Base-by-base conservation (phyloP, 1,139 yeast genomes). In the Nakaseomyces kungkrabaensis region DNA sequence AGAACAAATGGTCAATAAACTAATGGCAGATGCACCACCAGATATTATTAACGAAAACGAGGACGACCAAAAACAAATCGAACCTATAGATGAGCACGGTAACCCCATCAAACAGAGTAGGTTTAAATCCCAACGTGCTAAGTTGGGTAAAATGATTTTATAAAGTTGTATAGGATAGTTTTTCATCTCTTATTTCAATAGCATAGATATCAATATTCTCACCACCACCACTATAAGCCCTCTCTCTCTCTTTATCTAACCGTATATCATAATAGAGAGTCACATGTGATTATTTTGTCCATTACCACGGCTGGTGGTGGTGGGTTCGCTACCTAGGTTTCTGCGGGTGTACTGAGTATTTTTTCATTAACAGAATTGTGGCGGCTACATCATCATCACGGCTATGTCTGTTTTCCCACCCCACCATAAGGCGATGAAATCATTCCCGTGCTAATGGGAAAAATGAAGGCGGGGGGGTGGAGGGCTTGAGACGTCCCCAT, bases 1-100 rank as follows among this genome's bases (percentile, higher is more conserved):
- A 42, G 78, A 78, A 50, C 73, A 73, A 50, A 65, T 84, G 56
- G 69, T 82, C 25, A 59, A 62, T 74, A 74, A 6, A 67, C 70
- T 49, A 49, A 52, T 32, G 49, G 37, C 50, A 22, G 31, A 43
- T 25, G 50, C 84, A 82, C 61, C 78, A 80, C 46, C 70, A 72
- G 40, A 37, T 11, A 17, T 11, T 4, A 45, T 62, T 82, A 75
- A 73, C 1, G 67, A 70, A 44, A 48, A 54, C 3, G 55, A 50
- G 13, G 88, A 38, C 8, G 32, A 38, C 3, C 78, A 48, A 61
- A 68, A 52, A 92, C 81, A 53, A 27, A 62, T 79, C 17, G 95
- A 85, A 59, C 88, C 88, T 0, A 69, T 85, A n/a, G 90, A 85
- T 57, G 84, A 80, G 52, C 65, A 71, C 38, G 88, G 87, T 0